phyloP scores from a whole-genome alignment of 2,329 filamentous ascomycete genomes.

The Cryoendolithus antarcticus region DNA sequence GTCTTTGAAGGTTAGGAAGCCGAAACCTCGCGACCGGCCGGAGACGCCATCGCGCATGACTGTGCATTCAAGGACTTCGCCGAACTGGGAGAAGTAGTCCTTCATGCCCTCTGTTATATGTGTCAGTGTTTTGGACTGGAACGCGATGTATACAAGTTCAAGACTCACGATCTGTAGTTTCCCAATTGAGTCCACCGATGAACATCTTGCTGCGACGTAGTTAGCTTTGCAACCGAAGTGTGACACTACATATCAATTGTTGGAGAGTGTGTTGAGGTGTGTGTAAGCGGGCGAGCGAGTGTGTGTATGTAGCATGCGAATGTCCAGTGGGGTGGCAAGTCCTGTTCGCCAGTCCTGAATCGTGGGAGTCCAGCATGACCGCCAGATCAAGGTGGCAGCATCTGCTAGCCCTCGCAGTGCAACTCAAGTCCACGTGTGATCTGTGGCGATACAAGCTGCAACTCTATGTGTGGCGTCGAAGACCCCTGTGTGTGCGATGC shows the following conservation, averaged over 20 bases:
- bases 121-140: conserved; percentile 16
- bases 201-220: conserved; percentile 78
- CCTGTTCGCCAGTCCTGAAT: too few relatives aligned
- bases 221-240: background rate
- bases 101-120: conserved; percentile 57
- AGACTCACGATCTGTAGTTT: conserved; percentile 76
- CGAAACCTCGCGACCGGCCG: conserved; percentile 87
- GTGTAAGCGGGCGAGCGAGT: background rate
- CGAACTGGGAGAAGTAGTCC: conserved; percentile 95
- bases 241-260: too few relatives aligned
- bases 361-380: too few relatives aligned
- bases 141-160: background rate
- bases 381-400: too few relatives aligned
- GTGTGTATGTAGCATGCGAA: background rate
- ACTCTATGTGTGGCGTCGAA: too few relatives aligned
- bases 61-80: conserved; percentile 92
- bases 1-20: conserved; percentile 95
- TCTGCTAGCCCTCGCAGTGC: too few relatives aligned
- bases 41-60: conserved; percentile 98
- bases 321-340: too few relatives aligned
- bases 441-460: too few relatives aligned
- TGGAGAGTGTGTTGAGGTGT: background rate
- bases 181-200: conserved; percentile 96
- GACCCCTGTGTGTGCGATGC: too few relatives aligned
- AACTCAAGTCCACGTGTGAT: too few relatives aligned